These are phyloP conservation scores for Melampsora americana DNA, from an alignment of 1,284 basidiomycete species.

Conservation along the genomic window DNA sequence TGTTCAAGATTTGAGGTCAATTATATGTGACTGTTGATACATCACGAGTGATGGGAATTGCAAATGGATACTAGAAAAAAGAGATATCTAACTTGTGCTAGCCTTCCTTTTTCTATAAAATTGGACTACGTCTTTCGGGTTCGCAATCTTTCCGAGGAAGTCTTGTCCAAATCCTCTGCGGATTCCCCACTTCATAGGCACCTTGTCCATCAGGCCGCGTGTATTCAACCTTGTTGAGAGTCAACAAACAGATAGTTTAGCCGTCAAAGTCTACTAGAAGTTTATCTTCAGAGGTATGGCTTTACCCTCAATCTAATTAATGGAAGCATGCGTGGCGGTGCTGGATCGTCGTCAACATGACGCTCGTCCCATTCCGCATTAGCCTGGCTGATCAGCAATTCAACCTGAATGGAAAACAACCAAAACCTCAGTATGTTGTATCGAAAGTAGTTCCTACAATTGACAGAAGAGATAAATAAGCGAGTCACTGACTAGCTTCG, in stretches of 20 bases:
- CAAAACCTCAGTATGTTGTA: too few relatives aligned
- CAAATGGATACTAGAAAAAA: conserved; percentile 51
- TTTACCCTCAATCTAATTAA: conserved; percentile 77
- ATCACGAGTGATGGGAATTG: conserved; percentile 34
- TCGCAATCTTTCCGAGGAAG: conserved; percentile 84
- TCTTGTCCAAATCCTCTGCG: conserved; percentile 94
- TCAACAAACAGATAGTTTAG: background rate
- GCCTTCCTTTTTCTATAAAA: conserved; percentile 79
- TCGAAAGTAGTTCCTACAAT: too few relatives aligned
- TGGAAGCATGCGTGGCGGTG: conserved; percentile 68
- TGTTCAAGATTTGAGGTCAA: conserved; percentile 2
- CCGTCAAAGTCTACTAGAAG: background rate
- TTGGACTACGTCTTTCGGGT: conserved; percentile 84
- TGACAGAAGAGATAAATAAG: too few relatives aligned
- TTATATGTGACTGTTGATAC: conserved; percentile 1
- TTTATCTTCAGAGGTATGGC: background rate
- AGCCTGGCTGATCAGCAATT: conserved; percentile 72
- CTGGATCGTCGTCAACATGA: conserved; percentile 62
- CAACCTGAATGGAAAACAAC: conserved; percentile 61
- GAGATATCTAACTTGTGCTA: conserved; percentile 49
- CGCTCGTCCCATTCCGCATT: conserved; percentile 73
- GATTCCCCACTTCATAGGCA: conserved; percentile 84
- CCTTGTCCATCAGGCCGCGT: conserved; percentile 59
- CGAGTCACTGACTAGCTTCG: conserved; percentile 61
- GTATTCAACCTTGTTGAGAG: conserved; percentile 69